Conservation (phyloP, 1,139 yeast genomes). For the Sugiyamaella pinicola region DNA sequence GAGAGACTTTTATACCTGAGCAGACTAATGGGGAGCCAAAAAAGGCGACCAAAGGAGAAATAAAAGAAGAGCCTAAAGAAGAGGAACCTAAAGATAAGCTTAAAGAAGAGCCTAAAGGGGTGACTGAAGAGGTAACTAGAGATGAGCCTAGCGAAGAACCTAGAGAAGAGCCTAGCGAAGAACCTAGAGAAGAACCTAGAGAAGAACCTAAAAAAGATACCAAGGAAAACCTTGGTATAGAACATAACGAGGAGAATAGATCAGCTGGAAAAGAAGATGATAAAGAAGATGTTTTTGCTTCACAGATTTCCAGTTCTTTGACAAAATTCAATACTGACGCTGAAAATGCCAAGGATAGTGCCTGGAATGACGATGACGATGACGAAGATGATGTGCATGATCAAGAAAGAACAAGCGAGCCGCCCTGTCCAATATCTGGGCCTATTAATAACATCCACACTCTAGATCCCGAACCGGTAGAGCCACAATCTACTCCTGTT, state of each 20-base stretch:
- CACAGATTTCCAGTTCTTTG: constrained; percentile 53
- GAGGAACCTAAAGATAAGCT: neutral
- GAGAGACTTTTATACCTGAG: constrained; percentile 35
- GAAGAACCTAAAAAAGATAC: neutral
- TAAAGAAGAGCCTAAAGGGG: neutral
- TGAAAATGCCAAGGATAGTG: constrained; percentile 30
- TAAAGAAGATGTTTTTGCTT: constrained; percentile 54
- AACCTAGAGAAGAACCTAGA: neutral
- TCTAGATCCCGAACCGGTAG: neutral
- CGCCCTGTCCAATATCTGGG: neutral
- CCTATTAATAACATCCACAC: too few species aligned
- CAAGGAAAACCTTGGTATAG: neutral
- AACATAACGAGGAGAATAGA: too few species aligned
- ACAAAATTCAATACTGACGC: constrained; percentile 49
- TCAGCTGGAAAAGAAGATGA: constrained; percentile 48
- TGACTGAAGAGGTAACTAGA: too few species aligned
- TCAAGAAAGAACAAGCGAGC: neutral
- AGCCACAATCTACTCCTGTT: neutral
- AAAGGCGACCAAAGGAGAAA: constrained; percentile 34
- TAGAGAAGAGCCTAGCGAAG: neutral
- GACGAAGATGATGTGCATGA: neutral
- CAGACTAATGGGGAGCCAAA: constrained; percentile 45
- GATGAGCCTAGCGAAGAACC: neutral
- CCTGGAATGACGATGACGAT: constrained; percentile 37
- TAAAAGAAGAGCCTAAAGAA: constrained; percentile 32